A percentile compares a stretch with the other conserved stretches of the same genome.
These are phyloP conservation scores for Phaeoacremonium minimum DNA, from an alignment of 2,329 filamentous ascomycete species.

Conservation along the genomic window DNA sequence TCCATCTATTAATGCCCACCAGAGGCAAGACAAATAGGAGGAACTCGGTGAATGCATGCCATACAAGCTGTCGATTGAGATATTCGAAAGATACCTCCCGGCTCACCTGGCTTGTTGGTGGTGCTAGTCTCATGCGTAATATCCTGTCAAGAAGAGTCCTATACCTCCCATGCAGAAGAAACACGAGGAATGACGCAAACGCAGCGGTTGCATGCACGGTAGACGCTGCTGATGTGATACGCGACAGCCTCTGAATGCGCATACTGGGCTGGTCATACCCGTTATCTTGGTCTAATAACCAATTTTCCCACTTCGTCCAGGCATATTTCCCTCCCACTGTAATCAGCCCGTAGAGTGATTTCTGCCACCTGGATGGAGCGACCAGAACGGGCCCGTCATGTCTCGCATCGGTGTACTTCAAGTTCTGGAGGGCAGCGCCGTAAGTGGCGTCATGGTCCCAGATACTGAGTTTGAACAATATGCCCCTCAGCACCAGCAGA, in stretches of 20 bases:
- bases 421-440: constrained; percentile 85
- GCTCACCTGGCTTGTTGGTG: constrained; percentile 78
- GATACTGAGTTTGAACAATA: constrained; percentile 90
- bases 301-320: constrained; percentile 90
- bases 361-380: constrained; percentile 77
- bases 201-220: constrained; percentile 78
- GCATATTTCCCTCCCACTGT: constrained; percentile 85
- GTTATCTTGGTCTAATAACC: constrained; percentile 72
- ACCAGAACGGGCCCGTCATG: constrained; percentile 56
- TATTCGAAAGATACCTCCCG: constrained; percentile 97
- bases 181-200: constrained; percentile 82
- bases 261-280: constrained; percentile 62
- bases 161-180: constrained; percentile 86
- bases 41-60: constrained; percentile 99
- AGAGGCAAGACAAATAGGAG: constrained; percentile 94
- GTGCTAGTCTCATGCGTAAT: constrained; percentile 77
- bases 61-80: constrained; percentile 93
- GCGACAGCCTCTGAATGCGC: constrained; percentile 53
- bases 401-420: constrained; percentile 84
- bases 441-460: constrained; percentile 98
- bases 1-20: constrained; percentile 92
- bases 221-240: constrained; percentile 63
- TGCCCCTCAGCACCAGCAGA: constrained; percentile 66
- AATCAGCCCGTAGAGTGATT: constrained; percentile 75
- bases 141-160: constrained; percentile 84